phyloP scores from a whole-genome alignment of 192 early-diverging fungal genomes.

The Coemansia sp. region DNA sequence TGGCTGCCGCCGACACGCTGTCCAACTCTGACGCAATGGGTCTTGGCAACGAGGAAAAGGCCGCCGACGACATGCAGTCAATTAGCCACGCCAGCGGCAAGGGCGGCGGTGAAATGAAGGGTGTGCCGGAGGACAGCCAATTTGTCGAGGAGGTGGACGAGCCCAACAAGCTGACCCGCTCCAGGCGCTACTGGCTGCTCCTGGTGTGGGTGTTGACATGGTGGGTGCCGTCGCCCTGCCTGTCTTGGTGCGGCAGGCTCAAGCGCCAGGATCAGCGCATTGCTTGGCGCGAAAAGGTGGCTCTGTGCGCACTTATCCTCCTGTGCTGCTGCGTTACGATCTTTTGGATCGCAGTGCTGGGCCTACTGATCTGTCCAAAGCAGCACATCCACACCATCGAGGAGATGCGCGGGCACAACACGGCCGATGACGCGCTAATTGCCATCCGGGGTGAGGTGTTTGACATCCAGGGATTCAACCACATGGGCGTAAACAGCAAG shows the following conservation, averaged over 20 bases:
- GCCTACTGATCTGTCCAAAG: conserved; percentile 72
- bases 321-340: conserved; percentile 77
- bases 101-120: conserved; percentile 45
- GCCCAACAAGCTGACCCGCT: conserved; percentile 45
- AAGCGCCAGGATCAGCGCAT: conserved; percentile 77
- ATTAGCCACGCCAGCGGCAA: conserved; percentile 20
- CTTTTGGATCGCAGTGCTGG: conserved; percentile 83
- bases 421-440: conserved; percentile 61
- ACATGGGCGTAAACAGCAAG: conserved; percentile 56
- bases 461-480: conserved; percentile 68
- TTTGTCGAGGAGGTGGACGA: conserved; percentile 57
- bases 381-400: conserved; percentile 71
- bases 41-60: conserved; percentile 48
- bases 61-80: conserved; percentile 36
- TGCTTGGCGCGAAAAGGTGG: conserved; percentile 98
- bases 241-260: conserved; percentile 80
- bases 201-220: conserved; percentile 71
- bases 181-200: conserved; percentile 75
- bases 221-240: conserved; percentile 78
- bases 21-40: conserved; percentile 16
- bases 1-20: conserved; percentile 17
- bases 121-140: conserved; percentile 22
- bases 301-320: conserved; percentile 84
- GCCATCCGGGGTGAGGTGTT: conserved; percentile 85
- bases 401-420: conserved; percentile 65